These are phyloP conservation scores for Trypanosoma cruzi DNA, from an alignment of 208 protist genomes.

Conservation along the genomic window DNA sequence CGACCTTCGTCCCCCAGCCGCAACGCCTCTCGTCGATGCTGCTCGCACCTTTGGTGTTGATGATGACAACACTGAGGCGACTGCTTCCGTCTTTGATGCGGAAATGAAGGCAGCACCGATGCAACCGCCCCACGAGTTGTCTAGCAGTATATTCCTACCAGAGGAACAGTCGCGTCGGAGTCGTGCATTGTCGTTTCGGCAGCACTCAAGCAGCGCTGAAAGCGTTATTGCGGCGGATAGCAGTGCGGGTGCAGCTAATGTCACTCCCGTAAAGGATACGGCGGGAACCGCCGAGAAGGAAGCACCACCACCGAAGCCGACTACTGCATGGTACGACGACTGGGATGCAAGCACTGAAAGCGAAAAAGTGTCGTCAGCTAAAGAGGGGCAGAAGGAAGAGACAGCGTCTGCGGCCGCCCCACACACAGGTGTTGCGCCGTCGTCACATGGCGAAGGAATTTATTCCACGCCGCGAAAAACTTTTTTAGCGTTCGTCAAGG, in stretches of 20 bases:
- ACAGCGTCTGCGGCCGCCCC: background rate
- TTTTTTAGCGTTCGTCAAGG: background rate
- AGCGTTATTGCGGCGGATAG: background rate
- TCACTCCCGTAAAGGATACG: background rate
- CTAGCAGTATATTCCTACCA: conserved; percentile 6
- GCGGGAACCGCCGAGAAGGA: background rate
- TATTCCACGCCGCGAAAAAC: conserved; percentile 9
- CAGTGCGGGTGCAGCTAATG: background rate
- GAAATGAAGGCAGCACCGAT: background rate
- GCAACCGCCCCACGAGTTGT: conserved; percentile 23
- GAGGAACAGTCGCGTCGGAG: background rate
- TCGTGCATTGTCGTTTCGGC: background rate
- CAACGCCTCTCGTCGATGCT: background rate
- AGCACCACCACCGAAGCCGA: background rate
- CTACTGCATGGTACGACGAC: conserved; percentile 17
- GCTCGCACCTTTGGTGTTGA: too few relatives aligned
- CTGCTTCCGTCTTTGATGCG: background rate
- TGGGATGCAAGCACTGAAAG: conserved; percentile 27
- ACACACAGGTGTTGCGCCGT: background rate
- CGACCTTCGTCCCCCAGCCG: background rate
- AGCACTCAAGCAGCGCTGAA: background rate
- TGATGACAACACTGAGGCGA: background rate
- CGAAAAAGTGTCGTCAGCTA: conserved; percentile 3
- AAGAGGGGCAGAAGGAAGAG: background rate
- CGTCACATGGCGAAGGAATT: background rate